Base-by-base conservation (phyloP, 2,329 filamentous ascomycete species). In the Stenocarpella maydis region DNA sequence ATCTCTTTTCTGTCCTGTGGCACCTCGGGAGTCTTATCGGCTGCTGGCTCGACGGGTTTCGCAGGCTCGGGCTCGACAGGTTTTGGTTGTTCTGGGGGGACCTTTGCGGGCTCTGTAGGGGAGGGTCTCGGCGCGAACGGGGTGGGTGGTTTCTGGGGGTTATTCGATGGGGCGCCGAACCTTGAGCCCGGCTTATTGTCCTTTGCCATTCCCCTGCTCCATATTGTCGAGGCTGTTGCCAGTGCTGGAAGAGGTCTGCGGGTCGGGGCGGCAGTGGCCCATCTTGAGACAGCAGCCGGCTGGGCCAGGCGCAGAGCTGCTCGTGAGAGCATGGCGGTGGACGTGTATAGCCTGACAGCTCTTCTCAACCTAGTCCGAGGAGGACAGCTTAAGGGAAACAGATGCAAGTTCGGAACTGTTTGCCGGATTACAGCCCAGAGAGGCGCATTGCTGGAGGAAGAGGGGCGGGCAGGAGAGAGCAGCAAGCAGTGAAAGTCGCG, bases 161-260 rank as follows among this genome's bases (percentile, higher is more conserved):
- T 49, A 31, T 65, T 68, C 41, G 71, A 47, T 26, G 71, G 73
- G 70, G 70, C 68, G 60, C 72, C 19, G 66, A 76, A 77, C 61
- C 75, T 71, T 3, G 72, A 69, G 37, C 67, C 72, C 63, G 73
- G 72, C 41, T 76, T 76, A 70, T 80, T 80, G 70, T 80, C 76
- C 37, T 81, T 78, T 49, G 82, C 82, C 80, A 85, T 81, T 28
- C 80, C 80, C 69, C 83, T 80, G 70, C 72, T 76, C 82, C 82
- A 85, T 79, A 80, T 73, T 72, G 77, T 75, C 34, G 81, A 75
- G 7, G 74, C 74, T 41, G 76, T 73, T 72, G 67, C 19, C 55
- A 69, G 31, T 19, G 67, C 67, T 60, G 70, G 70, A 37, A 65
- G 39, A 21, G 78, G 76, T 72, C 79, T 77, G 12, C 78, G 71